Conservation (phyloP, 2,329 filamentous ascomycete genomes). For the Curvularia spicifera region DNA sequence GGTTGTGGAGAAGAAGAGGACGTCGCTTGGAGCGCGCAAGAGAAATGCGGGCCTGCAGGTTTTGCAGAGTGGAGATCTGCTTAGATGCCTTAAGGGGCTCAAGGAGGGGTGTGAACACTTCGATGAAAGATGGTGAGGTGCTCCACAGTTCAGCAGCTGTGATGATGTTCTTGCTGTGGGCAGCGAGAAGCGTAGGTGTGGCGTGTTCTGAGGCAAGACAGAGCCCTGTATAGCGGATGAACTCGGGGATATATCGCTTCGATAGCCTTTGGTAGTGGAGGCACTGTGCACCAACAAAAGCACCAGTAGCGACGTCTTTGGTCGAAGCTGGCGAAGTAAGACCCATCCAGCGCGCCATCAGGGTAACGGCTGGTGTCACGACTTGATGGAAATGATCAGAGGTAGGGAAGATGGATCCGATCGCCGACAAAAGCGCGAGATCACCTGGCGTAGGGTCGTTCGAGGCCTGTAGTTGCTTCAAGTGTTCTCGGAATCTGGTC, state of each 20-base stretch:
- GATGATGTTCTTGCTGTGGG: conserved; percentile 70
- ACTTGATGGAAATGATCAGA: conserved; percentile 98
- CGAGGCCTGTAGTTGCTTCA: conserved; percentile 63
- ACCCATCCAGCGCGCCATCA: conserved; percentile 82
- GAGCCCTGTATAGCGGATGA: conserved; percentile 80
- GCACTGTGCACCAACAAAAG: conserved; percentile 78
- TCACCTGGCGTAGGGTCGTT: conserved; percentile 70
- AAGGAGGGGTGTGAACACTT: conserved; percentile 73
- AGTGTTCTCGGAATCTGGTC: conserved; percentile 75
- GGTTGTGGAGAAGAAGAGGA: conserved; percentile 86
- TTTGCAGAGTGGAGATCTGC: conserved; percentile 61
- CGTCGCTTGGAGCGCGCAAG: conserved; percentile 71
- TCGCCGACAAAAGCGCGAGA: conserved; percentile 79
- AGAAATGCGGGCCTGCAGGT: conserved; percentile 66
- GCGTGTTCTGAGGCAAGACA: conserved; percentile 61
- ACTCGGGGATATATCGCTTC: conserved; percentile 88
- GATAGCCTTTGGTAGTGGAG: conserved; percentile 83
- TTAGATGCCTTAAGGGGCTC: conserved; percentile 41
- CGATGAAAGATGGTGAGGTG: conserved; percentile 73
- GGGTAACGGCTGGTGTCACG: conserved; percentile 84
- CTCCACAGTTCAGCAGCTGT: conserved; percentile 76
- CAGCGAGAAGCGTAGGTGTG: conserved; percentile 58
- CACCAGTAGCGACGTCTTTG: conserved; percentile 73
- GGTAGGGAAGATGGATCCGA: conserved; percentile 86
- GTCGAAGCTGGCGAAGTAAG: conserved; percentile 72